Base-by-base conservation (phyloP, 306 rosid species). In the Begonia fuchsioides region DNA sequence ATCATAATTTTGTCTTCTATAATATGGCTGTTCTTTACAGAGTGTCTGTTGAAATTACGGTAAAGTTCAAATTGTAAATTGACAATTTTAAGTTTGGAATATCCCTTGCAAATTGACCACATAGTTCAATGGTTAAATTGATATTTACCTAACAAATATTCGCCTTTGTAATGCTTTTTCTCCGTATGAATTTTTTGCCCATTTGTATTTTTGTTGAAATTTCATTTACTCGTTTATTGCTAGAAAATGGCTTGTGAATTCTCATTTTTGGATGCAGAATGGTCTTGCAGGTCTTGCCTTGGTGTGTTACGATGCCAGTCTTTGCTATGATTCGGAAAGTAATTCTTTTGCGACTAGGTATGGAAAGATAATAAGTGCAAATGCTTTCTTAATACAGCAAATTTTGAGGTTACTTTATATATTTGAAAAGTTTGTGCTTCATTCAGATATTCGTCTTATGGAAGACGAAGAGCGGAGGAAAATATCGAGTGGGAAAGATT, bases 231-330 rank as follows among this genome's bases (percentile, higher is more conserved):
- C 43, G 43, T 17, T 47, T 60, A 39, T 53, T 11, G 52, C 52
- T 46, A 55, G 57, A 18, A 5, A 41, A 41, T 41, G 45, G 12
- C 45, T 10, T 10, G 14, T 41, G 93, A 26, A 15, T 38, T 38
- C 49, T 58, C n/a, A 48, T 16, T 2, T 39, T 55, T 63, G 48
- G 12, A 17, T 68, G 75, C 94, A 92, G 98, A 77, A 78, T 62
- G 93, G 96, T 53, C 79, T 85, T 77, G 79, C 79, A 56, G 96
- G 98, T 32, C 85, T 92, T 66, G 55, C 79, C 86, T 75, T 92
- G 39, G 85, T 96, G 38, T 85, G 96, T 69, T 92, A 92, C 64
- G 98, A 85, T 61, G 96, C 98, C 15, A 83, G 71, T 54, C 62
- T 92, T 44, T 64, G 86, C 65, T 85, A 92, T 57, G 93, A 75